Evolutionary conservation across 306 rosid species (phyloP), one percentile per base, ranked within the genome.

Genomic region (Lagenaria siceraria): DNA sequence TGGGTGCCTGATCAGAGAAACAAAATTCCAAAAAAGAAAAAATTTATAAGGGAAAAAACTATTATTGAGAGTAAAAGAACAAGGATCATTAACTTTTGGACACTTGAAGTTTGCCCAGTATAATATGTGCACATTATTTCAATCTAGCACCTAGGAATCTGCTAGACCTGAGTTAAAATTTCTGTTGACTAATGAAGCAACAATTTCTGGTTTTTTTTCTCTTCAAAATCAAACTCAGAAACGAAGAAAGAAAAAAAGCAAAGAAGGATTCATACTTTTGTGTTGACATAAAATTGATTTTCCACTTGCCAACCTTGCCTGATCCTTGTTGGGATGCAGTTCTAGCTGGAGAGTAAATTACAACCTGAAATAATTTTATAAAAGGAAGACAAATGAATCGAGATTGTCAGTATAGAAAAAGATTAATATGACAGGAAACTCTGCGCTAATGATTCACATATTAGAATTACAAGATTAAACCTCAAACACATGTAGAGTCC

Each of bases 251-350:
- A 40, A 38, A 31, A 22, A 18, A 55, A 13, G 1, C 52, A 46
- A 1, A 51, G 7, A 51, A 33, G 12, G 9, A 63, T 54, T 65
- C 81, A 25, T 90, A 94, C 97, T 95, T 95, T 70, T 90, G 99
- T 11, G 98, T 95, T 42, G 99, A 95, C 74, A 95, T 56, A 75
- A 95, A 95, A 85, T 95, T 92, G 90, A 95, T 90, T 86, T 87
- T 95, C 99, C 99, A 95, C 79, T 56, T 86, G 75, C 99, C 99
- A 83, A 90, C 83, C 75, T 92, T 95, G 79, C 99, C 99, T 21
- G 99, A 95, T 84, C 99, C 99, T 90, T 95, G 99, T 61, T 95
- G 99, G 54, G 89, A 63, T 15, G 99, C 99, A 77, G 97, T 89
- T 87, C 99, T 90, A 68, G 99, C 97, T 46, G 99, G 99, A 21